A percentile compares a stretch with the other conserved stretches of the same genome.
Evolutionary conservation across 2,329 filamentous ascomycete species (phyloP).

Genomic region (Fusarium sp.): DNA sequence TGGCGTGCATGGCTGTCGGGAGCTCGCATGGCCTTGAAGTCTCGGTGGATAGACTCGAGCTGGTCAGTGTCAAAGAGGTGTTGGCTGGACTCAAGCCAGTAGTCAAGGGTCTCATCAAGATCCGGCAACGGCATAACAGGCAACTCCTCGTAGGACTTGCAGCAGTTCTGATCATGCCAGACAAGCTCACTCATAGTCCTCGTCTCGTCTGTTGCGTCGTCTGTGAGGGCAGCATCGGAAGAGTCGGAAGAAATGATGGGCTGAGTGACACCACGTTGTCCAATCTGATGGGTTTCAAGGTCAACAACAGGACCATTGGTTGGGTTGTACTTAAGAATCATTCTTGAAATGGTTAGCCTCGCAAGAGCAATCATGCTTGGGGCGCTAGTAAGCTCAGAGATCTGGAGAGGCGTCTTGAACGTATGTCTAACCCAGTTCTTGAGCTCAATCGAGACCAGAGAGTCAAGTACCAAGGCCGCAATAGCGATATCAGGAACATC

Average conservation of each 20-base stretch:
- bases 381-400: slow-evolving; percentile 5
- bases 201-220: neutral
- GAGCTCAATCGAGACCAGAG: slow-evolving; percentile 5
- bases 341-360: neutral
- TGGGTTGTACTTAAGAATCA: neutral
- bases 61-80: neutral
- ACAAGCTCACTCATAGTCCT: neutral
- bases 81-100: slow-evolving; percentile 1
- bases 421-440: slow-evolving; percentile 12
- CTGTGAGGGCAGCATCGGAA: neutral
- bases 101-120: slow-evolving; percentile 4
- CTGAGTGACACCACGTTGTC: too few relatives aligned
- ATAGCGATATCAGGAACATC: slow-evolving; percentile 5
- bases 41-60: neutral
- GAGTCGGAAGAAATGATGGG: neutral
- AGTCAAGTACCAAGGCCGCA: neutral
- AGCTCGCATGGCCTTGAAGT: neutral
- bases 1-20: neutral
- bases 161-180: neutral
- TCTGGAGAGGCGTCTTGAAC: slow-evolving; percentile 3
- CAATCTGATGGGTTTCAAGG: neutral
- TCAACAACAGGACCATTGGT: too few relatives aligned
- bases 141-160: neutral
- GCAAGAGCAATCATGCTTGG: slow-evolving; percentile 4
- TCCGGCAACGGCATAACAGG: neutral